These are phyloP conservation scores for Monosporozyma aerobia DNA, from an alignment of 805 yeast species.

Conservation along the genomic window DNA sequence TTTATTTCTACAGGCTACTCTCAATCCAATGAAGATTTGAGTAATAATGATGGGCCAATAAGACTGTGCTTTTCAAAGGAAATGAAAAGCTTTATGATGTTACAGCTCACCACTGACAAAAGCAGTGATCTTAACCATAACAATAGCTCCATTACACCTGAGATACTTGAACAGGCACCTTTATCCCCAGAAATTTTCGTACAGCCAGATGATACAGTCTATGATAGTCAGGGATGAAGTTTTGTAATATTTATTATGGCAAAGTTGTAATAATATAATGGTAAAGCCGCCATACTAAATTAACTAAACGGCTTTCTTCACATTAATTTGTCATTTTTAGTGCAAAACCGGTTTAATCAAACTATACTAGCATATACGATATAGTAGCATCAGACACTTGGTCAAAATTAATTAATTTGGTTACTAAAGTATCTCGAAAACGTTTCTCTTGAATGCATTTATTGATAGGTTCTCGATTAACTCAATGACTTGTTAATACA, in stretches of 20 bases:
- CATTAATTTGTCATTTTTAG: too few species aligned
- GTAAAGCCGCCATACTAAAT: too few species aligned
- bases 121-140: background rate
- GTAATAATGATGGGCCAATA: background rate
- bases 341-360: too few species aligned
- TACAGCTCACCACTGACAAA: background rate
- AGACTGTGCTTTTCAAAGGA: background rate
- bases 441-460: too few species aligned
- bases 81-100: background rate
- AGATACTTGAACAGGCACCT: background rate
- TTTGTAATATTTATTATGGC: background rate
- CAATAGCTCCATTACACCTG: background rate
- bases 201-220: conserved; percentile 8
- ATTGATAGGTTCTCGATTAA: too few species aligned
- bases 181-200: background rate
- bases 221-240: conserved; percentile 14
- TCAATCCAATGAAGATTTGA: background rate
- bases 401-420: too few species aligned
- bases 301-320: too few species aligned
- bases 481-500: too few species aligned
- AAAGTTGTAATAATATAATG: background rate
- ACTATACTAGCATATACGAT: too few species aligned
- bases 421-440: too few species aligned
- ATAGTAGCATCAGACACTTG: too few species aligned
- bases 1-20: background rate